phyloP scores from a whole-genome alignment of 2,329 filamentous ascomycete genomes.

The Colletotrichum endophyticum region DNA sequence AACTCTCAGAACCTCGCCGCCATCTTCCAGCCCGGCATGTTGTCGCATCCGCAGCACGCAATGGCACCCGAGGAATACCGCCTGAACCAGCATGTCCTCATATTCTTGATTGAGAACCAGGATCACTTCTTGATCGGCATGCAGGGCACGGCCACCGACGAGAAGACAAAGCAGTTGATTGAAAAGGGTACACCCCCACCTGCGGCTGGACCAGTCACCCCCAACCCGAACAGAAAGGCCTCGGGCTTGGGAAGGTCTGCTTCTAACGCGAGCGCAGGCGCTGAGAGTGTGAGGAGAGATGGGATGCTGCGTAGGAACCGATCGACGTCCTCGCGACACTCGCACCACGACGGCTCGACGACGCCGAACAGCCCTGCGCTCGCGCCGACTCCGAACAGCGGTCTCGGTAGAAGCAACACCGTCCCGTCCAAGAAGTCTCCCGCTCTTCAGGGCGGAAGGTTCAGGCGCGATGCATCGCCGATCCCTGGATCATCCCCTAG shows the following conservation, averaged over 20 bases:
- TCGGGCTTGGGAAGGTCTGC: slow-evolving; percentile 73
- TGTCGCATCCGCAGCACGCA: slow-evolving; percentile 92
- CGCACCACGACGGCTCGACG: slow-evolving; percentile 73
- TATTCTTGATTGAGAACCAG: slow-evolving; percentile 98
- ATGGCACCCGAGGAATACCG: slow-evolving; percentile 96
- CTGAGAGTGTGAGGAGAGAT: slow-evolving; percentile 83
- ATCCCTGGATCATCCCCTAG: slow-evolving; percentile 35
- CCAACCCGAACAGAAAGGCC: slow-evolving; percentile 53
- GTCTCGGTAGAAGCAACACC: slow-evolving; percentile 78
- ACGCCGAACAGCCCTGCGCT: slow-evolving; percentile 70
- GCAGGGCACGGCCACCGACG: slow-evolving; percentile 97
- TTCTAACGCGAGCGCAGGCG: slow-evolving; percentile 87
- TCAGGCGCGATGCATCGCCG: slow-evolving; percentile 42
- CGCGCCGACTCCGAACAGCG: slow-evolving; percentile 59
- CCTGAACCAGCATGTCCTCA: slow-evolving; percentile 93
- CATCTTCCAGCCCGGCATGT: slow-evolving; percentile 96
- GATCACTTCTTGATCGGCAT: slow-evolving; percentile 98
- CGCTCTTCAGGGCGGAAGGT: slow-evolving; percentile 69
- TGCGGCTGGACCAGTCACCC: slow-evolving; percentile 49
- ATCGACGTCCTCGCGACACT: slow-evolving; percentile 90
- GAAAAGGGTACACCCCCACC: slow-evolving; percentile 70
- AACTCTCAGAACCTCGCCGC: slow-evolving; percentile 91
- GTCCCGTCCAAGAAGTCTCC: slow-evolving; percentile 90
- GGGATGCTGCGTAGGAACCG: slow-evolving; percentile 85
- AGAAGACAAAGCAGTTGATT: slow-evolving; percentile 69